Percentiles rank a stretch among this genome's conserved stretches.
Conservation (phyloP, 2,329 filamentous ascomycete genomes). For the Diaporthe destruens region DNA sequence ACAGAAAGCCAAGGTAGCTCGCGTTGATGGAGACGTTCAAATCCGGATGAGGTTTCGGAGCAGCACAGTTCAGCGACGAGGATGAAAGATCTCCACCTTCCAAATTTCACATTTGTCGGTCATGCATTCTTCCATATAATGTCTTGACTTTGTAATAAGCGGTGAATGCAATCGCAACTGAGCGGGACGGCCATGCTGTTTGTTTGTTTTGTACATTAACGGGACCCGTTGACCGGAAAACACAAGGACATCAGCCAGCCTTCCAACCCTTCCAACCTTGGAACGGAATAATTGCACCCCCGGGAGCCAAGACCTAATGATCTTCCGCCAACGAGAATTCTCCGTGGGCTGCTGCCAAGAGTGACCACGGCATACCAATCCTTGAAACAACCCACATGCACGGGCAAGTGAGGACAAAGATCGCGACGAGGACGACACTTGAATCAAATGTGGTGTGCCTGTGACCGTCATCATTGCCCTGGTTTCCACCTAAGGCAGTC, state of each 20-base stretch:
- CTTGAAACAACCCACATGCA: constrained; percentile 6
- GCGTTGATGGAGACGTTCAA: background rate
- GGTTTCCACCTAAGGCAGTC: constrained; percentile 15
- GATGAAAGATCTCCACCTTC: background rate
- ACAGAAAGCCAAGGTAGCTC: background rate
- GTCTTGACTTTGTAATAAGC: background rate
- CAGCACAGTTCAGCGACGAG: background rate
- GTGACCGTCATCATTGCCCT: background rate
- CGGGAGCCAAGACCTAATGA: constrained; percentile 1
- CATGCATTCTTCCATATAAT: background rate
- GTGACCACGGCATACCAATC: background rate
- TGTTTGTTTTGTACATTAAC: background rate
- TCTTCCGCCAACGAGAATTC: constrained; percentile 30
- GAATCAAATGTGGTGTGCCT: constrained; percentile 11
- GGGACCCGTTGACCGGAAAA: background rate
- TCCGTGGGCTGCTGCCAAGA: constrained; percentile 17
- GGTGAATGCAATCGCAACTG: background rate
- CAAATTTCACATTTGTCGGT: background rate
- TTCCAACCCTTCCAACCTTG: too few relatives aligned
- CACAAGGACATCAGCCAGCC: background rate
- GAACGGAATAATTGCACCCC: background rate
- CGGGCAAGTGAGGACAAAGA: background rate
- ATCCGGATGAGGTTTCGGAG: background rate
- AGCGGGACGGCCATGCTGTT: background rate
- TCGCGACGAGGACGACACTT: background rate